phyloP scores from a whole-genome alignment of 306 rosid genomes.

The Quercus gilva region DNA sequence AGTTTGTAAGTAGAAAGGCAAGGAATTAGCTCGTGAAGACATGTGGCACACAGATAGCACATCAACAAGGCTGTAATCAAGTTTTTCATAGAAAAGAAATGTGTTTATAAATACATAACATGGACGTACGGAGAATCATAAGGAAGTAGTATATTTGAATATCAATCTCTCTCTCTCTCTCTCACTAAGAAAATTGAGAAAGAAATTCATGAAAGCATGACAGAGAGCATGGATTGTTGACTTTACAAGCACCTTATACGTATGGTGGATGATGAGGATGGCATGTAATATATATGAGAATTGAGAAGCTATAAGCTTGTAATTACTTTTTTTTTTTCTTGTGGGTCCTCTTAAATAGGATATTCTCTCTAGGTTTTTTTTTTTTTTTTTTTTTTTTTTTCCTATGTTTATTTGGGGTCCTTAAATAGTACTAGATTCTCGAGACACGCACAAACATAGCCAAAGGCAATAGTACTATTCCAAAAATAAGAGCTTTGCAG shows the following conservation, averaged over 20 bases:
- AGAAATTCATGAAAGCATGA: neutral
- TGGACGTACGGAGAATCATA: neutral
- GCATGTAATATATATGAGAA: neutral
- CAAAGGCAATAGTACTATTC: neutral
- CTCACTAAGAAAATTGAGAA: neutral
- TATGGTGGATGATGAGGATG: neutral
- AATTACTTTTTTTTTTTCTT: no score
- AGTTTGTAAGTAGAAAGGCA: neutral
- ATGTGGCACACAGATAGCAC: neutral
- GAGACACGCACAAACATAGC: neutral
- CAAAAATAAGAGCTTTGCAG: neutral
- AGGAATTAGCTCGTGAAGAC: neutral
- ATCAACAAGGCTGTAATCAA: neutral
- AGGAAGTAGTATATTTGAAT: neutral
- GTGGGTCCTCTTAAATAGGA: neutral
- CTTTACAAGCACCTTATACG: neutral
- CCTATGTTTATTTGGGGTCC: no score
- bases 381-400: no score
- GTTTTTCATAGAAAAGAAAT: neutral
- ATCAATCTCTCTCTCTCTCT: neutral
- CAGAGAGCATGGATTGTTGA: neutral
- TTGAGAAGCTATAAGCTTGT: no score
- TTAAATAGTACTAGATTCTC: conserved; percentile 1
- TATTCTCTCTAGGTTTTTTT: neutral
- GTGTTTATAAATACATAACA: neutral